phyloP scores from a whole-genome alignment of 768 basidiomycete species.

The Podaxis sp. region DNA sequence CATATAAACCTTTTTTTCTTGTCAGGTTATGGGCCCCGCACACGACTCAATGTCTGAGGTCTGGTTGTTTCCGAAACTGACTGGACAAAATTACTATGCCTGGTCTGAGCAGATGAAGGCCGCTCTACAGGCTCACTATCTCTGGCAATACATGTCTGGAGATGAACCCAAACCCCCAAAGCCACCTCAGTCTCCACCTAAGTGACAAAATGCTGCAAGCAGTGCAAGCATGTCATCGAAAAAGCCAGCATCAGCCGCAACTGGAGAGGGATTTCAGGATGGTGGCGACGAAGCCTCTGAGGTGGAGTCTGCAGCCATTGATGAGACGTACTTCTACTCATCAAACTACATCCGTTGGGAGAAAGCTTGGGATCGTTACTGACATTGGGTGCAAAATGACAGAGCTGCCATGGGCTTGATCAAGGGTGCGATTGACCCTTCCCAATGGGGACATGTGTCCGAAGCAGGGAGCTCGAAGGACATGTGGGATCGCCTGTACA shows the following conservation, averaged over 20 bases:
- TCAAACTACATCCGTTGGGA: not conserved
- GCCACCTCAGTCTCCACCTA: not conserved
- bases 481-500: conserved; percentile 9
- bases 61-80: not conserved
- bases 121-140: not conserved
- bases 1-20: too few relatives aligned
- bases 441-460: conserved; percentile 19
- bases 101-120: not conserved
- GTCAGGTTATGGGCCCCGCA: conserved; percentile 2
- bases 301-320: not conserved
- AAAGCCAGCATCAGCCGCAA: too few relatives aligned
- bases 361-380: conserved; percentile 1
- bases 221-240: too few relatives aligned
- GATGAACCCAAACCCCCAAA: not conserved
- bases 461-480: conserved; percentile 11
- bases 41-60: not conserved
- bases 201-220: too few relatives aligned
- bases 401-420: conserved; percentile 17
- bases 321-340: not conserved
- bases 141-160: not conserved
- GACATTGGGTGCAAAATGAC: conserved; percentile 11
- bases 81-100: not conserved
- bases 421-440: conserved; percentile 11
- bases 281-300: not conserved
- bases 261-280: too few relatives aligned